Conservation (phyloP, 176 grass and related monocot genomes). For the Pontederia crassipes region DNA sequence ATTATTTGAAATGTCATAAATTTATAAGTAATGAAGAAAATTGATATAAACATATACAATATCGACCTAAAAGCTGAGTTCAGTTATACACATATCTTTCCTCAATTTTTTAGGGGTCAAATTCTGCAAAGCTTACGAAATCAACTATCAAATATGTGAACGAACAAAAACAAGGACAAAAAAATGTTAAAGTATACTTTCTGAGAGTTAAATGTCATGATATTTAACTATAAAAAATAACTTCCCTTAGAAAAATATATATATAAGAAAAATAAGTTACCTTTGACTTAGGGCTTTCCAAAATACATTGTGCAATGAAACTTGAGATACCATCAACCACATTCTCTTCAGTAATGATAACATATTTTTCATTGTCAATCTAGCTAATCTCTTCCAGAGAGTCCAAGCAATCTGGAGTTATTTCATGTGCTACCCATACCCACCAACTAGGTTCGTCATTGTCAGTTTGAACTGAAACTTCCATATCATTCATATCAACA, state of each 20-base stretch:
- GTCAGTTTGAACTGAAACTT: constrained; percentile 39
- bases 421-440: constrained; percentile 65
- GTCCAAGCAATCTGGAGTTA: constrained; percentile 22
- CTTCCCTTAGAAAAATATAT: too few species aligned
- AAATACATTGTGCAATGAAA: constrained; percentile 82
- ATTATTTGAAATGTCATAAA: not conserved
- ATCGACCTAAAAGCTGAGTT: too few species aligned
- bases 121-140: constrained; percentile 35
- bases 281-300: constrained; percentile 87
- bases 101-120: constrained; percentile 57
- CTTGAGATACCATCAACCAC: constrained; percentile 74
- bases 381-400: constrained; percentile 65
- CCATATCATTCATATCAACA: constrained; percentile 33
- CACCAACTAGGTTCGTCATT: constrained; percentile 65
- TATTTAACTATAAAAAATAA: not conserved
- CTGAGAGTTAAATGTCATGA: not conserved
- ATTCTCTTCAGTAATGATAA: constrained; percentile 73
- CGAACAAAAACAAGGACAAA: constrained; percentile 4
- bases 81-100: constrained; percentile 35
- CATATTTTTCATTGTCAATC: constrained; percentile 89
- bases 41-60: not conserved
- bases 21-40: not conserved
- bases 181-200: not conserved
- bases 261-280: constrained; percentile 22
- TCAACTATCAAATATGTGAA: constrained; percentile 27